Evolutionary conservation across 306 rosid genomes (phyloP), one percentile per base, ranked within the genome.

Genomic region (Cucumis melo): DNA sequence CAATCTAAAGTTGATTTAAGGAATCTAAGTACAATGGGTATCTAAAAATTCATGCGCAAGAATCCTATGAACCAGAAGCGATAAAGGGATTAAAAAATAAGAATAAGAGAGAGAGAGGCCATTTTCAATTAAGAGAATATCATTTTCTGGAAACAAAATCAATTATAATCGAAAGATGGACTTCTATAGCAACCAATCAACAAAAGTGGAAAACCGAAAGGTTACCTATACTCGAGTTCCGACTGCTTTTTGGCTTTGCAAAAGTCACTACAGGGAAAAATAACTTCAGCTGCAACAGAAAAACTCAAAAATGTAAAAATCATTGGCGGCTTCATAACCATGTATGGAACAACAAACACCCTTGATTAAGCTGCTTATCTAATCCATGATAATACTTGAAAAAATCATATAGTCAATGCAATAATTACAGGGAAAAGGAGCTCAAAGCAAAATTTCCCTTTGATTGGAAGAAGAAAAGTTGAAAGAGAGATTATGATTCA

Each of bases 211-310:
- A 82, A 62, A 51, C 61, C 46, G 20, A 72, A 78, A 39, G 56
- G 78, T 84, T 89, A 95, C 96, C 98, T 81, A 90, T 89, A 84
- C 99, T 89, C 76, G 92, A 89, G 82, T 90, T 95, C 21, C 99
- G 91, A 77, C 99, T 92, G 86, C 99, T 90, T 89, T 90, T 95
- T 58, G 96, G 97, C 82, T 92, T 90, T 20, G 97, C 96, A 55
- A 95, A 95, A 78, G 98, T 92, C 83, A 89, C 92, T 0, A 86
- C 84, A 8, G 98, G 97, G 79, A 95, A 95, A 82, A 95, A 92
- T 89, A 92, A 80, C 87, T 95, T 95, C 80, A 95, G 90, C 99
- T 92, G 98, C 91, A 87, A 82, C 77, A 50, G 36, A 54, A 71
- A 51, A 50, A 3, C 42, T 13, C 16, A 75, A 71, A 61, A 75